Base-by-base conservation (phyloP, 2,329 filamentous ascomycete species). In the Aspergillus piperis region DNA sequence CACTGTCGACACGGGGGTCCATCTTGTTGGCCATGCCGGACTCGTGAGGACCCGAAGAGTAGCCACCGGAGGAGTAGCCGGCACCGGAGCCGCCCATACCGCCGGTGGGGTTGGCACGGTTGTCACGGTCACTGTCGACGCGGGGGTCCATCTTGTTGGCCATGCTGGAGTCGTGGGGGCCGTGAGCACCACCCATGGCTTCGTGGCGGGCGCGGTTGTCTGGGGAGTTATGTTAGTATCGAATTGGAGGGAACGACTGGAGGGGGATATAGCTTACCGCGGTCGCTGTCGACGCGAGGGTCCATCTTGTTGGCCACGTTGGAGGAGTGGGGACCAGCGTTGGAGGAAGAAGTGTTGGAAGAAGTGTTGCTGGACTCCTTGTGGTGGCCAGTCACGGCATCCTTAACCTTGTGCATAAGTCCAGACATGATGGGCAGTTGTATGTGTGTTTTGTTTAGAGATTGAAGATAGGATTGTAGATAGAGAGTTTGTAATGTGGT, bases 401-500 rank as follows among this genome's bases (percentile, higher is more conserved):
- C 75, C 71, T 81, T 81, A 39, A 78, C 75, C 63, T 81, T 82
- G 68, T 81, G 73, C 58, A 80, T 68, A 57, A 78, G 71, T 52
- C 65, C 64, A 57, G 78, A 78, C 79, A 81, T 81, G 57, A 58
- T 74, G 75, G 41, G 41, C 41, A 44, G 5, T 44, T 3, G 21
- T 53, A 23, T 21, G 30, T 58, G 36, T 21, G 19, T 13, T 39
- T 32, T 5, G 5, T 38, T 48, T 25, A 21, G 17, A 51, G 36
- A 32, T n/a, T 52, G 25, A 58, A 8, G 30, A 5, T 15, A 15
- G 8, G 8, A 10, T 32, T 3, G 30, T 50, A 19, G 25, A 27
- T 50, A 17, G 23, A 17, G 19, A 13, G 5, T 23, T 32, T 11
- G 11, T 8, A 13, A 11, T 15, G 5, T 8, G 11, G n/a, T 39